phyloP scores from a whole-genome alignment of 1,284 basidiomycete genomes.

The Tilletia indica region DNA sequence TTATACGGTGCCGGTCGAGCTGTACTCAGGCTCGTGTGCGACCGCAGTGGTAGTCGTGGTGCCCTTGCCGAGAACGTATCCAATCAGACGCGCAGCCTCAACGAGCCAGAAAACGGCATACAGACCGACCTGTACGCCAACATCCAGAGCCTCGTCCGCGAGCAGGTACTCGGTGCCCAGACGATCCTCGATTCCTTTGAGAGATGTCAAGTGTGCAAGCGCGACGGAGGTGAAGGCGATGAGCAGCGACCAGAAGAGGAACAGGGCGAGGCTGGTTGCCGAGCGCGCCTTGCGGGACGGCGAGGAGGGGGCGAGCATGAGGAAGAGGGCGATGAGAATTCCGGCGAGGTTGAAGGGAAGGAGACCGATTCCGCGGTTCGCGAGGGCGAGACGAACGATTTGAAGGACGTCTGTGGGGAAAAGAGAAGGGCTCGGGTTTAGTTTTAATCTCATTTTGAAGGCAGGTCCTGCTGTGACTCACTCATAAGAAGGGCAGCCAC shows the following conservation, averaged over 20 bases:
- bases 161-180: constrained; percentile 34
- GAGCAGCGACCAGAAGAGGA: constrained; percentile 34
- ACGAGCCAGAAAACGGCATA: constrained; percentile 28
- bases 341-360: constrained; percentile 39
- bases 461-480: constrained; percentile 22
- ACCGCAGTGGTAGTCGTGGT: too few species aligned
- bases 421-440: background rate
- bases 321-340: constrained; percentile 34
- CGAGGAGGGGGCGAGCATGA: constrained; percentile 29
- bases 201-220: constrained; percentile 27
- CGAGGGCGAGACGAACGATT: constrained; percentile 40
- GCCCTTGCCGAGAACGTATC: background rate
- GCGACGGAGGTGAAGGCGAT: constrained; percentile 34
- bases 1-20: too few species aligned
- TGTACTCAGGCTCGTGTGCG: too few species aligned
- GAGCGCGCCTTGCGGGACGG: background rate
- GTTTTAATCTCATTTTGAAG: background rate
- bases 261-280: constrained; percentile 23
- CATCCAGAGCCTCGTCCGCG: constrained; percentile 38
- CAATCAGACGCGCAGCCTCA: background rate
- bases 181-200: constrained; percentile 31
- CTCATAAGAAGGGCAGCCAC: constrained; percentile 40
- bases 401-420: constrained; percentile 35
- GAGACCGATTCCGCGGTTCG: constrained; percentile 35
- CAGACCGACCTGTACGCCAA: constrained; percentile 34